A percentile compares a stretch with the other conserved stretches of the same genome.
phyloP scores from a whole-genome alignment of 164 flowering plant species.

The Tetracentron sinense region DNA sequence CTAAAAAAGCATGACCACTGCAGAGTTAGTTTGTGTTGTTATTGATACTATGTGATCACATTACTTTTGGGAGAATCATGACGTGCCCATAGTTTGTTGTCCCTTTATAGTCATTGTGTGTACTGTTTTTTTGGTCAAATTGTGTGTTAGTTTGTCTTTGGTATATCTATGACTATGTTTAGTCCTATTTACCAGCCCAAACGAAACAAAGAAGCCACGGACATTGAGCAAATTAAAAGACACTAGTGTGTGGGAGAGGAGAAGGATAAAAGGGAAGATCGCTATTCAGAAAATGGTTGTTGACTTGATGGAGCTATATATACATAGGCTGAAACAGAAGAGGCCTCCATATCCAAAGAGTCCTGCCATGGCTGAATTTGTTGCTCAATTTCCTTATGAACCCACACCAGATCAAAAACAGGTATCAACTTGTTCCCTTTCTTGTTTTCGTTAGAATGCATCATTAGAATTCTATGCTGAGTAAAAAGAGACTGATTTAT shows the following conservation, averaged over 20 bases:
- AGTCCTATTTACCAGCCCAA: constrained; percentile 51
- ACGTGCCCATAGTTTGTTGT: too few species aligned
- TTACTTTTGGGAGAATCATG: too few species aligned
- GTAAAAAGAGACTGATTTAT: too few species aligned
- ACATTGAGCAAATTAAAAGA: constrained; percentile 82
- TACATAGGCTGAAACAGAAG: constrained; percentile 80
- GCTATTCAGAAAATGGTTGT: constrained; percentile 98
- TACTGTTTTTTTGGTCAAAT: not conserved
- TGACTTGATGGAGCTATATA: constrained; percentile 90
- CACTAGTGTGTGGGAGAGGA: constrained; percentile 81
- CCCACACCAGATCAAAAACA: constrained; percentile 94
- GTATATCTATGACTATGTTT: not conserved
- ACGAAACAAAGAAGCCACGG: constrained; percentile 70
- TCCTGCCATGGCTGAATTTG: constrained; percentile 54
- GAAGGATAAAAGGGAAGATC: constrained; percentile 86
- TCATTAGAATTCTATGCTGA: not conserved
- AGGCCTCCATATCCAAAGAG: constrained; percentile 79
- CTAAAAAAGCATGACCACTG: too few species aligned
- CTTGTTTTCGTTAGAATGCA: not conserved
- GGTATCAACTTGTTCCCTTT: constrained; percentile 30
- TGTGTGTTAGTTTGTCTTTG: not conserved
- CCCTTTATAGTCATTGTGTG: too few species aligned
- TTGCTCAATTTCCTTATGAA: constrained; percentile 69
- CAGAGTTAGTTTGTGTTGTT: too few species aligned
- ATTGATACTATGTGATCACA: too few species aligned